These are phyloP conservation scores for Ramalina peruviana DNA, from an alignment of 495 filamentous ascomycete genomes.

Conservation along the genomic window DNA sequence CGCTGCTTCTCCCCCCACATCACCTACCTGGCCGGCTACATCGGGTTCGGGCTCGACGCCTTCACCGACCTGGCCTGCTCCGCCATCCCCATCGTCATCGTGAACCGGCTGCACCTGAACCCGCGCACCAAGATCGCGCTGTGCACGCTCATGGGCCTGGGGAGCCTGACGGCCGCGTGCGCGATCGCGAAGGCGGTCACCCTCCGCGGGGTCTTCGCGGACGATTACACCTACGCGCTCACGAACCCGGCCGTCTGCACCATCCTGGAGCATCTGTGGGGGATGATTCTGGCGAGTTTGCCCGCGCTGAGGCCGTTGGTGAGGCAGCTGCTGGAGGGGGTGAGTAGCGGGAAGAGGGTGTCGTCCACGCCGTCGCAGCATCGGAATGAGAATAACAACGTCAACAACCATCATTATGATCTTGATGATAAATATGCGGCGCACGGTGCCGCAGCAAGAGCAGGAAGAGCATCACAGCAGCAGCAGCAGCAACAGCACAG, in stretches of 20 bases:
- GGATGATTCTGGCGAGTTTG: slow-evolving; percentile 14
- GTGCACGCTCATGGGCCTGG: slow-evolving; percentile 16
- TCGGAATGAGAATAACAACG: too few relatives aligned
- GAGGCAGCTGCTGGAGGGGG: not conserved
- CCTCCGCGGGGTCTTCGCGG: slow-evolving; percentile 9
- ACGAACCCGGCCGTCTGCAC: slow-evolving; percentile 15
- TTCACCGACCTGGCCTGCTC: slow-evolving; percentile 16
- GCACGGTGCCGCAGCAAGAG: too few relatives aligned
- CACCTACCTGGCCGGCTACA: slow-evolving; percentile 14
- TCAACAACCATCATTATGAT: too few relatives aligned
- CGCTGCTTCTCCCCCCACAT: slow-evolving; percentile 13
- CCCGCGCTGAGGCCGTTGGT: slow-evolving; percentile 15
- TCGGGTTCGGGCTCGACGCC: slow-evolving; percentile 15
- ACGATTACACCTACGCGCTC: slow-evolving; percentile 12
- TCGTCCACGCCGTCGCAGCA: not conserved
- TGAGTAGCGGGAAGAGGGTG: not conserved
- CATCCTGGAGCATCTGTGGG: slow-evolving; percentile 11
- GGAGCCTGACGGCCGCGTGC: slow-evolving; percentile 14
- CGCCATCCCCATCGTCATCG: slow-evolving; percentile 13
- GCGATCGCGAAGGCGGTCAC: slow-evolving; percentile 16
- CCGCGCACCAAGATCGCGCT: slow-evolving; percentile 12
- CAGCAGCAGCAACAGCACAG: too few relatives aligned
- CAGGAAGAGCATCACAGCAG: too few relatives aligned
- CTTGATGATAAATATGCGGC: too few relatives aligned
- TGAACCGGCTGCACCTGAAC: slow-evolving; percentile 14